Conservation (phyloP, 805 yeast species). For the Teunomyces barrocoloradensis region DNA sequence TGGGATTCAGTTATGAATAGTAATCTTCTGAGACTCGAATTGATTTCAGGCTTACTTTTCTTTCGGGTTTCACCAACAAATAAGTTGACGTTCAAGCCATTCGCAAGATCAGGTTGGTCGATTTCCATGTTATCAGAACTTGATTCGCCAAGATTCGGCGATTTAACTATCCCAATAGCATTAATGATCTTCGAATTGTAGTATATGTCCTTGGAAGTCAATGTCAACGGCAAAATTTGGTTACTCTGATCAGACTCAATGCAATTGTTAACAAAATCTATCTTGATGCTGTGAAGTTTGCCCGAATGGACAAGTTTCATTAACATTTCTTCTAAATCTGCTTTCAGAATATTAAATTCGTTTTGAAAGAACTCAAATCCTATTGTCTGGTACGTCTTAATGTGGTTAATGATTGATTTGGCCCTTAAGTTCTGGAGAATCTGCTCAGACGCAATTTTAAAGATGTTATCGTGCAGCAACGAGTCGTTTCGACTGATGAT, state of each 20-base stretch:
- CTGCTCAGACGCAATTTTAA: constrained; percentile 21
- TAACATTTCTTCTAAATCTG: constrained; percentile 26
- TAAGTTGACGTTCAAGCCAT: background rate
- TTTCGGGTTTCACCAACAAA: background rate
- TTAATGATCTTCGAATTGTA: constrained; percentile 17
- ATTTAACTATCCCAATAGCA: constrained; percentile 1
- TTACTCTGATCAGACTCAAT: constrained; percentile 13
- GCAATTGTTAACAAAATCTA: constrained; percentile 27
- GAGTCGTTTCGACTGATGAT: constrained; percentile 21
- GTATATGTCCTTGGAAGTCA: constrained; percentile 20
- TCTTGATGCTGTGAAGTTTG: constrained; percentile 21
- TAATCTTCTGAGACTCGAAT: constrained; percentile 4
- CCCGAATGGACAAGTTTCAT: constrained; percentile 31
- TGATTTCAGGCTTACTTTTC: background rate
- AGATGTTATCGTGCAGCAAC: constrained; percentile 29
- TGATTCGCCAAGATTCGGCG: background rate
- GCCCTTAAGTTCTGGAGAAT: constrained; percentile 30
- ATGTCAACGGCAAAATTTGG: constrained; percentile 14
- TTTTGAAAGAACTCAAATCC: constrained; percentile 24
- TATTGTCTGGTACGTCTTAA: constrained; percentile 30
- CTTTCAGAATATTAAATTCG: constrained; percentile 16
- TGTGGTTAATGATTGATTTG: constrained; percentile 27
- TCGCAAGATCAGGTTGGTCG: constrained; percentile 7
- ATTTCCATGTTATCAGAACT: constrained; percentile 10
- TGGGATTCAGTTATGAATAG: constrained; percentile 10